Base-by-base conservation (phyloP, 1,284 basidiomycete genomes). In the Ganoderma lingzhi region DNA sequence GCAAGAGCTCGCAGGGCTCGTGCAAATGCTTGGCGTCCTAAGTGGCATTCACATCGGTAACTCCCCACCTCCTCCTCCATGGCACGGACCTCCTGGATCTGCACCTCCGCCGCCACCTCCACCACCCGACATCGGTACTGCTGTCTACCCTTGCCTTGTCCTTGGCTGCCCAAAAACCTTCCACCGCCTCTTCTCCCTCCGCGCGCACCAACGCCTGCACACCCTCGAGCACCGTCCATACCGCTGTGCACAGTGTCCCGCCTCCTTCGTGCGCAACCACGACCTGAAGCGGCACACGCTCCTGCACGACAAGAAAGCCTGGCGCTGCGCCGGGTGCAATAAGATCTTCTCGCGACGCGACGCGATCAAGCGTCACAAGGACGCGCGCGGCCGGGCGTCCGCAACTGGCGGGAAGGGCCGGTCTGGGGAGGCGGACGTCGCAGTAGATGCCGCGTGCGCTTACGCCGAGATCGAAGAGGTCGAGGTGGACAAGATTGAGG, bases 21-120 rank as follows among this genome's bases (percentile, higher is more conserved):
- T 93, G 69, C 92, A 93, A 74, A 90, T 93, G 74, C 85, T 94
- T 59, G 92, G 92, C 32, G 89, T 93, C 41, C 85, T 94, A 68
- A 90, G 88, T 71, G 90, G 89, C 1, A 90, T 92, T 53, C 90
- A 88, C 73, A 92, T 93, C 62, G 89, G 88, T 17, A 78, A 85
- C 30, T 71, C 68, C 48, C 76, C 81, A n/a, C 77, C 48, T 10
- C 48, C 80, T 63, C 75, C 77, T 45, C 59, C 59, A 41, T 76
- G 78, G 37, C 78, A 75, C 63, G 56, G 70, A 19, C 68, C 78
- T 39, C 75, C 74, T 8, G 77, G 79, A 23, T 69, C 77, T 60
- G 77, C 78, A 10, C 59, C 59, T 15, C 39, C 59, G 78, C 58
- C 70, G 14, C 59, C 74, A 15, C 62, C 73, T 61, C 73, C 79